Base-by-base conservation (phyloP, 1,284 basidiomycete species). In the Exsudoporus floridanus region DNA sequence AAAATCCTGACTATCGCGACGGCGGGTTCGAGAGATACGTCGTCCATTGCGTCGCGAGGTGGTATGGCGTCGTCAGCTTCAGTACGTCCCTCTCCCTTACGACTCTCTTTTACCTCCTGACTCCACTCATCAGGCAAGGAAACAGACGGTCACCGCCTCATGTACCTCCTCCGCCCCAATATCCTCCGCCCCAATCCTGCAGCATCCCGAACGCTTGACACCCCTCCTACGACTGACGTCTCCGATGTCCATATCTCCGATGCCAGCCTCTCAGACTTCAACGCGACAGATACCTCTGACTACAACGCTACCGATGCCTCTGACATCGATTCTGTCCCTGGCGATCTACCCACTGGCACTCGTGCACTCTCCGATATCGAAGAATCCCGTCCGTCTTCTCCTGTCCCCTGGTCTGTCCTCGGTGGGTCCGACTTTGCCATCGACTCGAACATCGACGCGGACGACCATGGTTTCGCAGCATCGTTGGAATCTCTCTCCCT, bases 41-140 rank as follows among this genome's bases (percentile, higher is more conserved):
- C 43, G 82, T 91, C 7, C 89, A 92, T 59, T 91, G 88, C 59
- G 85, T 86, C 55, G 88, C 88, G 41, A 76, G 89, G 35, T 91
- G 86, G 69, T 81, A 91, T 65, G 82, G 83, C 52, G 70, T 91
- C 49, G 83, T 91, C 58, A 88, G 85, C 69, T 92, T 84, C 74
- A 91, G 89, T 89, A 66, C 62, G 88, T 78, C n/a, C 19, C 34
- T 58, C 36, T 58, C n/a, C n/a, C n/a, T 7, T 19, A 4, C 9
- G 3, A 14, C 46, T 39, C 10, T 44, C 35, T 37, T 33, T 47
- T 48, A 5, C 30, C 18, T 36, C 10, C 37, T 52, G 41, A 45
- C 43, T 16, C 41, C 54, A 23, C 28, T 47, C 35, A 18, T 43
- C 55, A 91, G 88, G 88, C 71, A 90, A 87, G 72, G 87, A 89